Percentiles rank a stretch among this genome's conserved stretches.
Evolutionary conservation across 306 rosid genomes (phyloP).

Genomic region (Begonia loranthoides): DNA sequence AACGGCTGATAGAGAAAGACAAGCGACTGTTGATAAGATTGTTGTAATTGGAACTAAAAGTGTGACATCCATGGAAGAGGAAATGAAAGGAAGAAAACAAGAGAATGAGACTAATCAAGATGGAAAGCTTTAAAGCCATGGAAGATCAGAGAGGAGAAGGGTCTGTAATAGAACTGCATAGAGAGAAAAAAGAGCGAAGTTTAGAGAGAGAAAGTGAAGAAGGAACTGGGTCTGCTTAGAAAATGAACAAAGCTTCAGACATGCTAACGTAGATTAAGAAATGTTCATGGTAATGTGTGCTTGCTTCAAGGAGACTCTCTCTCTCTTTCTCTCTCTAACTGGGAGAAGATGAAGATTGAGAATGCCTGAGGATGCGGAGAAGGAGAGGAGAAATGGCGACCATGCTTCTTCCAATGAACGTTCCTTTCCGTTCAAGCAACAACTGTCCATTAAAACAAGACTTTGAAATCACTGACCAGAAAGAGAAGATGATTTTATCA

Average conservation of each 20-base stretch:
- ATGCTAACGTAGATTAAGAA: conserved; percentile 7
- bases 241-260: conserved; percentile 33
- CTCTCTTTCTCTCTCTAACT: background rate
- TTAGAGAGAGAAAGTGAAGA: background rate
- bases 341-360: conserved; percentile 6
- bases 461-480: no score
- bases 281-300: conserved; percentile 8
- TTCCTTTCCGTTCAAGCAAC: conserved; percentile 81
- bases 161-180: background rate
- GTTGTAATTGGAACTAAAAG: conserved; percentile 4
- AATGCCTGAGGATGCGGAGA: conserved; percentile 25
- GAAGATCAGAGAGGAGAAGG: conserved; percentile 3
- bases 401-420: conserved; percentile 66
- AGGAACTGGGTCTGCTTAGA: conserved; percentile 16
- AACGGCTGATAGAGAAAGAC: background rate
- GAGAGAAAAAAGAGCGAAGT: conserved; percentile 4
- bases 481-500: no score
- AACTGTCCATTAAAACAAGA: conserved; percentile 16
- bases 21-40: background rate
- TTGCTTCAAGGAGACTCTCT: conserved; percentile 53
- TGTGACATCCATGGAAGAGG: conserved; percentile 25
- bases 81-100: conserved; percentile 25
- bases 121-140: conserved; percentile 26
- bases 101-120: conserved; percentile 28
- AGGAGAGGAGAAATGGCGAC: conserved; percentile 47